Conservation (phyloP, 2,329 filamentous ascomycete species). For the Albophoma yamanashiensis region DNA sequence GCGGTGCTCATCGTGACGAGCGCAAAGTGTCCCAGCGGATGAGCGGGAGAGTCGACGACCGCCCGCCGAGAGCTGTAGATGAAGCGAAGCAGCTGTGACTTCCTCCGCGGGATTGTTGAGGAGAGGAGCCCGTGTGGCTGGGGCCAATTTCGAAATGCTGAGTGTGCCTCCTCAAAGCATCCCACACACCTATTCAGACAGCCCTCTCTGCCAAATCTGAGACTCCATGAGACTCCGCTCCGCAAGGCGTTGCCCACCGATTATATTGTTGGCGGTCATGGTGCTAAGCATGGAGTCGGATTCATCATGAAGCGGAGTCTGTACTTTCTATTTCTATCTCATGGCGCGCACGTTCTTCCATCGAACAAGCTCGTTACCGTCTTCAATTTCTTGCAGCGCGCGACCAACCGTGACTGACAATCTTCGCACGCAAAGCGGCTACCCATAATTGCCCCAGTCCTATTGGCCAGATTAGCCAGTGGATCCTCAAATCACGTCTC, state of each 20-base stretch:
- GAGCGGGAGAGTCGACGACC: background rate
- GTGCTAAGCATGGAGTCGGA: background rate
- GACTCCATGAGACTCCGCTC: background rate
- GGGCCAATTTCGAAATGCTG: background rate
- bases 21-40: background rate
- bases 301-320: background rate
- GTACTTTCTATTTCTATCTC: background rate
- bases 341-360: background rate
- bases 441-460: background rate
- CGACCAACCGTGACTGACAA: background rate
- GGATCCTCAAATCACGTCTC: background rate
- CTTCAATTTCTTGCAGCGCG: background rate
- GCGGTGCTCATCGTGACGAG: background rate
- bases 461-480: background rate
- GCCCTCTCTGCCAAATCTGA: background rate
- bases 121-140: background rate
- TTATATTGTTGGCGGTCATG: background rate
- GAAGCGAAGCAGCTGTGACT: background rate
- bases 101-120: background rate
- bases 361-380: background rate
- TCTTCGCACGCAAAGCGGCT: background rate
- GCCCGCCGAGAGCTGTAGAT: background rate
- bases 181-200: background rate
- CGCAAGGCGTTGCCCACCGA: background rate
- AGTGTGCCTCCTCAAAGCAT: background rate